Conservation (phyloP, 768 basidiomycete genomes). For the Auriscalpium microsporum region DNA sequence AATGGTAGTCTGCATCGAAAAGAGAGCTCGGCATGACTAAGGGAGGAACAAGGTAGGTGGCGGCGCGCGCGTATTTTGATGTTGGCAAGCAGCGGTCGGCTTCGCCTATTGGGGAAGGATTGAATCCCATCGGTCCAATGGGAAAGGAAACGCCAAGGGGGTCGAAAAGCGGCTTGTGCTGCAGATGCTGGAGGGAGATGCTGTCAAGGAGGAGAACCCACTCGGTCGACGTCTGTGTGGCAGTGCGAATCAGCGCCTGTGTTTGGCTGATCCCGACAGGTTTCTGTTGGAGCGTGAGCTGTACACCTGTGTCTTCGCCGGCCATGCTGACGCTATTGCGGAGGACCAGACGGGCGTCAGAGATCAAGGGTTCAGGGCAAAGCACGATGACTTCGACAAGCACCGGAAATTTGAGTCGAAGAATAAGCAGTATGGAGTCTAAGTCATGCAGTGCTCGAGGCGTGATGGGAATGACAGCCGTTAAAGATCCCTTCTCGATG, state of each 20-base stretch:
- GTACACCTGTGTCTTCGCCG: background rate
- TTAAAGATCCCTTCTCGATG: slow-evolving; percentile 2
- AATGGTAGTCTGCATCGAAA: slow-evolving; percentile 17
- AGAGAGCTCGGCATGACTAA: slow-evolving; percentile 37
- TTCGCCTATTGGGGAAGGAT: background rate
- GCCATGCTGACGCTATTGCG: slow-evolving; percentile 1
- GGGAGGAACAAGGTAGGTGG: slow-evolving; percentile 51
- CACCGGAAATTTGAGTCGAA: background rate
- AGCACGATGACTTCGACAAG: slow-evolving; percentile 8
- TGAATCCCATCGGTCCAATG: slow-evolving; percentile 9
- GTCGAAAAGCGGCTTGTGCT: slow-evolving; percentile 4
- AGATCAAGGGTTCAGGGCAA: slow-evolving; percentile 11
- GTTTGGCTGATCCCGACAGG: background rate
- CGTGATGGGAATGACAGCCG: slow-evolving; percentile 4
- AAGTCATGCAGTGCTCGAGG: background rate
- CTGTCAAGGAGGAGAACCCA: slow-evolving; percentile 11
- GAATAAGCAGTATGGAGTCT: background rate
- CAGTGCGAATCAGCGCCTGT: slow-evolving; percentile 2
- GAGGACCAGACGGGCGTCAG: slow-evolving; percentile 4
- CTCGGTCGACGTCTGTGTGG: slow-evolving; percentile 1
- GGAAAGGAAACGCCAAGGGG: slow-evolving; percentile 13
- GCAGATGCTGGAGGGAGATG: slow-evolving; percentile 3
- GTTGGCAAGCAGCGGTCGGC: slow-evolving; percentile 17
- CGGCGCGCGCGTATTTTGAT: slow-evolving; percentile 27
- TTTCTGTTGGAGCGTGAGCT: slow-evolving; percentile 7